Base-by-base conservation (phyloP, 768 basidiomycete genomes). In the Amanita exitialis region DNA sequence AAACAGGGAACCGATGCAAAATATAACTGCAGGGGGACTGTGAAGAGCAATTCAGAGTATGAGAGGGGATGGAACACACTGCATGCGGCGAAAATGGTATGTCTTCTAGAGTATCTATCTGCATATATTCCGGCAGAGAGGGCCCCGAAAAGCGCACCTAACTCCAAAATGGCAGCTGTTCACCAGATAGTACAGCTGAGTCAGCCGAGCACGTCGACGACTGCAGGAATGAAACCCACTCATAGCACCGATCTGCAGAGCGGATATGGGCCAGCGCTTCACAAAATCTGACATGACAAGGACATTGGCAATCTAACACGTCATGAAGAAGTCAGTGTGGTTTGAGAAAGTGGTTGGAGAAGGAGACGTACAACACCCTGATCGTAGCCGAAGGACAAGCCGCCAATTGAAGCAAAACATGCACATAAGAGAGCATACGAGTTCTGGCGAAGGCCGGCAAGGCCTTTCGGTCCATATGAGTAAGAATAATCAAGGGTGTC, bases 271-370 rank as follows among this genome's bases (percentile, higher is more conserved):
- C 80, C 84, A 91, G 7, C 79, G 73, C 44, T 66, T 56, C 23
- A 77, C 56, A 57, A 91, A 91, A 57, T 88, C 83, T 36, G 72
- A 68, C 88, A 90, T 90, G 10, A 90, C 86, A 10, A 91, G 73
- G 12, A 91, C 80, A 61, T 90, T 91, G 2, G 89, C 85, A 56
- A 91, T 88, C 75, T 77, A 30, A 9, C 27, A 20, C 15, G 8
- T 6, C 2, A 18, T 15, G 4, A 47, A 35, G 12, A 13, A 47
- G 32, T 45, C 1, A 18, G 28, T n/a, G 8, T 6, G 6, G 7
- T 7, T 27, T 15, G 25, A 13, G 30, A n/a, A 5, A 21, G 16
- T 34, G 18, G 7, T 30, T 1, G 5, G 20, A 15, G 13, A 23
- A 38, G 23, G 34, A 27, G 0, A 64, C 68, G 41, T 57, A 75